A percentile compares a stretch with the other conserved stretches of the same genome.
Conservation (phyloP, 257 asterid species). For the Capsicum rhomboideum region DNA sequence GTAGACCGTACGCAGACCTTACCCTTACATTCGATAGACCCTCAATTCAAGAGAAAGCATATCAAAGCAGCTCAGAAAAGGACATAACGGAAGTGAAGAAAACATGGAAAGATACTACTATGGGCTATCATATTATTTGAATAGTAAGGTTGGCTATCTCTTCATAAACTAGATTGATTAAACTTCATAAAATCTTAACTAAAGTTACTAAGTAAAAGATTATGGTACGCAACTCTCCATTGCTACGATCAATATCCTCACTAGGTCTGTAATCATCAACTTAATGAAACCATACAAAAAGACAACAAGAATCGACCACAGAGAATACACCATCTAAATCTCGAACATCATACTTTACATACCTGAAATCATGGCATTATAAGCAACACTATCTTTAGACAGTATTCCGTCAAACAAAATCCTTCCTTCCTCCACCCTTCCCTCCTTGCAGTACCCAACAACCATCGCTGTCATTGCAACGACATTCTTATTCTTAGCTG, state of each 20-base stretch:
- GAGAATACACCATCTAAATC: not conserved
- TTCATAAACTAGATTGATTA: not conserved
- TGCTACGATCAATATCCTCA: not conserved
- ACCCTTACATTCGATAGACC: too few species aligned
- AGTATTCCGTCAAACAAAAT: constrained; percentile 5
- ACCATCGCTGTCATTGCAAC: constrained; percentile 7
- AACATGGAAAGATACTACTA: too few species aligned
- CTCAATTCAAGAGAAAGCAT: too few species aligned
- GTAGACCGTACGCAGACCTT: too few species aligned
- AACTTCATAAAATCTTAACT: not conserved
- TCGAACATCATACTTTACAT: not conserved
- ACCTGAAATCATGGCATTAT: constrained; percentile 13
- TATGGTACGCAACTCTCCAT: too few species aligned
- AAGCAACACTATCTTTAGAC: constrained; percentile 3
- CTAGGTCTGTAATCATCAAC: not conserved
- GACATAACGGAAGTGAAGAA: too few species aligned
- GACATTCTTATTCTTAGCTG: constrained; percentile 4
- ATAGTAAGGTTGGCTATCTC: not conserved
- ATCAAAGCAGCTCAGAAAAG: too few species aligned
- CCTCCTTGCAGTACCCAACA: constrained; percentile 10
- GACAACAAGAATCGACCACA: not conserved
- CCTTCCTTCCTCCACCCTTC: not conserved
- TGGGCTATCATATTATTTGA: too few species aligned
- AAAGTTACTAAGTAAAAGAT: too few species aligned
- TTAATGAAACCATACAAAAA: not conserved